Percentiles rank a stretch among this genome's conserved stretches.
Conservation (phyloP, 176 grass and related monocot species). For the Bolboschoenus planiculmis region DNA sequence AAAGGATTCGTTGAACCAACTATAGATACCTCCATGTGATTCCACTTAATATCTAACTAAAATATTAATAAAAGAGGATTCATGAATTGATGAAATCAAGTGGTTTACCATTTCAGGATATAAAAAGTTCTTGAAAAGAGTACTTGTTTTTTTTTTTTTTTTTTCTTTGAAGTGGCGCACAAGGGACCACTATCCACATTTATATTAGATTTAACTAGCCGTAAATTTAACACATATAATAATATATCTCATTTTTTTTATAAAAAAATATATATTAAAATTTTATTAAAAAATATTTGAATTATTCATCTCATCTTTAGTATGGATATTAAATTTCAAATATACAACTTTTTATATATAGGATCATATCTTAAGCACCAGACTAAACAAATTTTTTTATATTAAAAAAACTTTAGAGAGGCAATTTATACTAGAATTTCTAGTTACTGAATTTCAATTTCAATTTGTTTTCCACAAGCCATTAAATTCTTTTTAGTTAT, state of each 20-base stretch:
- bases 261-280: background rate
- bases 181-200: background rate
- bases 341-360: background rate
- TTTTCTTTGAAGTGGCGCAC: background rate
- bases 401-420: too few species aligned
- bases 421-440: background rate
- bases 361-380: background rate
- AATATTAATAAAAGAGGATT: background rate
- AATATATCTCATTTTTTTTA: too few species aligned
- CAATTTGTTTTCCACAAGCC: background rate
- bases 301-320: too few species aligned
- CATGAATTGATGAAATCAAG: conserved; percentile 7
- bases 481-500: background rate
- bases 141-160: background rate
- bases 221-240: background rate
- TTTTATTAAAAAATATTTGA: background rate
- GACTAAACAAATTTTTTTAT: too few species aligned
- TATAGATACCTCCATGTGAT: conserved; percentile 8
- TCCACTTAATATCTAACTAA: background rate
- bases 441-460: background rate
- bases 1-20: background rate
- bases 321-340: background rate
- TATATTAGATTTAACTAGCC: background rate
- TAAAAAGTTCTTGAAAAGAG: background rate
- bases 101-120: background rate